Conservation (phyloP, 139 green algal species). For the Volvox africanus region DNA sequence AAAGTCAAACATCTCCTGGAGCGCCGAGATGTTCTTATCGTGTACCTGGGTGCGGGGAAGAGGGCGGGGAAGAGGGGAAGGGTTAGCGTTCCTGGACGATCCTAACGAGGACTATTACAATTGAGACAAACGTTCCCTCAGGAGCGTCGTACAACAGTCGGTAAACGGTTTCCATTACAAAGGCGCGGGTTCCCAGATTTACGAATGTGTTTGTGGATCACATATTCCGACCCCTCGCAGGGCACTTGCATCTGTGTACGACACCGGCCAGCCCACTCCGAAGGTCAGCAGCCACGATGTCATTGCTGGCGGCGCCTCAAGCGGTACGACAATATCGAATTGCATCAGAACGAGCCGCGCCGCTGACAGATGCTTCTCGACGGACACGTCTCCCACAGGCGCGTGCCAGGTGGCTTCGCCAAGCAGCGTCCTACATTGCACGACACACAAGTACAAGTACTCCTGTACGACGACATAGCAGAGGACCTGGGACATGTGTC, state of each 20-base stretch:
- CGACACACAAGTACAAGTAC: no score
- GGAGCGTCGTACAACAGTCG: no score
- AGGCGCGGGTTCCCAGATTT: no score
- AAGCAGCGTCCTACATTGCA: constrained; percentile 22
- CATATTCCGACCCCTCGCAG: no score
- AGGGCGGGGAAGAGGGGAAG: neutral
- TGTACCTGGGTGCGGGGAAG: constrained; percentile 9
- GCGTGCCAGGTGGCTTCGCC: constrained; percentile 32
- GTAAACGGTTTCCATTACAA: no score
- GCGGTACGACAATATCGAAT: constrained; percentile 33
- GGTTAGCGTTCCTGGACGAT: no score
- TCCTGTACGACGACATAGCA: no score
- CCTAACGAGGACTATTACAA: no score
- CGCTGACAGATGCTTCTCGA: neutral
- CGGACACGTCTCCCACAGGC: neutral
- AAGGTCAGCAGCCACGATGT: constrained; percentile 1
- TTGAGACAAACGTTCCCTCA: no score
- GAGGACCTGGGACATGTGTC: no score
- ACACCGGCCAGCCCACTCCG: constrained; percentile 14
- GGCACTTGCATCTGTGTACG: constrained; percentile 2
- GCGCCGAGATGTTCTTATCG: constrained; percentile 33
- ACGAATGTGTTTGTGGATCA: no score
- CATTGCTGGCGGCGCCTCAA: neutral
- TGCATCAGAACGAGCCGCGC: constrained; percentile 31
- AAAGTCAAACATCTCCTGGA: constrained; percentile 13